A percentile compares a stretch with the other conserved stretches of the same genome.
Conservation (phyloP, 257 asterid genomes). For the Plantago major region DNA sequence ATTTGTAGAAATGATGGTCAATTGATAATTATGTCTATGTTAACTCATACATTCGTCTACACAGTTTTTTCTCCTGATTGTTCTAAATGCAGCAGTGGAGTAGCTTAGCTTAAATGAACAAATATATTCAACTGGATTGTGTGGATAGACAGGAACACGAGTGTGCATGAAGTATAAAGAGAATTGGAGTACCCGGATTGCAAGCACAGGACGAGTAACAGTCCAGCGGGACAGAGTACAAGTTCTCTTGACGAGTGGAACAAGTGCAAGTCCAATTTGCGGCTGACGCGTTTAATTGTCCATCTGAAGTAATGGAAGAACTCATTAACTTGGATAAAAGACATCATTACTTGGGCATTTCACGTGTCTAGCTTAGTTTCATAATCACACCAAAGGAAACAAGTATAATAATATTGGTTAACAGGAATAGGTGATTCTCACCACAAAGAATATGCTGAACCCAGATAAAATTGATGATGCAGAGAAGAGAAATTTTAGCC, state of each 20-base stretch:
- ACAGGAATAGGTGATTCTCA: slow-evolving; percentile 28
- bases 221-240: slow-evolving; percentile 34
- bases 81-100: no score
- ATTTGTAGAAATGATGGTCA: no score
- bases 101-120: no score
- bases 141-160: no score
- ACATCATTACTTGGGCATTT: no score
- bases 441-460: slow-evolving; percentile 51
- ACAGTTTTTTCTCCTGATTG: no score
- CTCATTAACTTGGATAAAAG: no score
- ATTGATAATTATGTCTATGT: no score
- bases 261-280: slow-evolving; percentile 85
- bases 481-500: slow-evolving; percentile 35
- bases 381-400: background rate
- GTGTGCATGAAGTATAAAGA: slow-evolving; percentile 9
- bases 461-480: slow-evolving; percentile 41
- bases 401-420: background rate
- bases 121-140: no score
- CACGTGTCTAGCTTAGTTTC: slow-evolving; percentile 2
- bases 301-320: slow-evolving; percentile 30
- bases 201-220: slow-evolving; percentile 88
- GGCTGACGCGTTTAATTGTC: slow-evolving; percentile 2
- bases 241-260: slow-evolving; percentile 36
- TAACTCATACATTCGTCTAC: no score
- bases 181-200: slow-evolving; percentile 52